Evolutionary conservation across 345 rosid genomes (phyloP), one percentile per base, ranked within the genome.

Genomic region (Brassica carinata): DNA sequence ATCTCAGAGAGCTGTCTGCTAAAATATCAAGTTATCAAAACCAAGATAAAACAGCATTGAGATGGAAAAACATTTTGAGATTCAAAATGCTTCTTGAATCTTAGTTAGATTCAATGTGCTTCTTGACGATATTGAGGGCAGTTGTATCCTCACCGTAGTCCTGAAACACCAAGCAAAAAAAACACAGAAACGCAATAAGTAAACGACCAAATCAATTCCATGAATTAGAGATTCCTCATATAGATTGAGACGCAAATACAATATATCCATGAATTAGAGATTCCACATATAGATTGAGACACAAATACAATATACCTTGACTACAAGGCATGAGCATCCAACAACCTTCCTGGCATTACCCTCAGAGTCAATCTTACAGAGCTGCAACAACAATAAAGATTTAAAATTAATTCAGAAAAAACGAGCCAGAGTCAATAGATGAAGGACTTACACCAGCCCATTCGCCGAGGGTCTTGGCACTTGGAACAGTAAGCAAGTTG

Each of bases 271-370:
- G 2, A 36, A 31, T 14, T 5, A 45, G 0, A n/a, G 73, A 30
- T 34, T 34, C 34, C 9, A 53, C 31, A 11, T 13, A 65, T 17
- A 7, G 43, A 57, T 7, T 13, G 17, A 79, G 17, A 36, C 2
- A 5, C 8, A 29, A 69, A 34, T 17, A 36, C 18, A 23, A 4
- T 33, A 4, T 33, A 92, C 98, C 98, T 90, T 89, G 68, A 94
- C 91, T 36, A 92, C 97, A 6, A 89, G 80, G 7, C 97, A 94
- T 7, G 96, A 92, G 87, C 97, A 94, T 6, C 97, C 93, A 9
- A 91, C 98, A 5, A 91, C 94, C 82, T 93, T 93, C 83, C 93
- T 87, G 19, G 98, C 94, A 67, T 91, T 91, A 48, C 97, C 94
- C 85, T 93, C 94, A 0, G 94, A 85, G 67, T 93, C 98, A 64